Evolutionary conservation across 23 red algal species (phyloP).

Genomic region (Gracilaria vermiculophylla): DNA sequence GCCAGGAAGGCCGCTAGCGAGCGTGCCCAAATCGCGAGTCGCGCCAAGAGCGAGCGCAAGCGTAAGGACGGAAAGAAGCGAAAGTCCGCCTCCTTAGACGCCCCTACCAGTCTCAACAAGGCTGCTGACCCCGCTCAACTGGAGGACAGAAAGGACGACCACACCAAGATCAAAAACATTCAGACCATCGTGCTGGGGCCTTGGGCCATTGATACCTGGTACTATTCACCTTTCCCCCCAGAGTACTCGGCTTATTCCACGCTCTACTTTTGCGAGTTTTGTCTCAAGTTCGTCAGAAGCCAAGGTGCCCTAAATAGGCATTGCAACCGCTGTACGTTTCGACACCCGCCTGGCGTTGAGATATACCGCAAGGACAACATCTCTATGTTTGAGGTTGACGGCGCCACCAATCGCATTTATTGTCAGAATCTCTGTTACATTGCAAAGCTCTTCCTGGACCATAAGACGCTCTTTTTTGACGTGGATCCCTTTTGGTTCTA

Average conservation of each 20-base stretch:
- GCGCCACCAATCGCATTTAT: constrained; percentile 91
- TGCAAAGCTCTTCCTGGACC: constrained; percentile 98
- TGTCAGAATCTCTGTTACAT: constrained; percentile 98
- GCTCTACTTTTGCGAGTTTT: constrained; percentile 96
- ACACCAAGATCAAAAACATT: constrained; percentile 95
- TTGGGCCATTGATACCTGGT: constrained; percentile 93
- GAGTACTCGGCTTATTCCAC: constrained; percentile 79
- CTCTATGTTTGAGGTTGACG: constrained; percentile 93
- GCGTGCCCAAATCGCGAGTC: constrained; percentile 39
- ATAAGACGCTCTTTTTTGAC: constrained; percentile 99
- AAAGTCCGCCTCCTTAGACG: neutral
- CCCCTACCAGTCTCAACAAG: neutral
- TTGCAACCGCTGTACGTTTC: constrained; percentile 58
- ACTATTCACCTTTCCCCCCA: constrained; percentile 92
- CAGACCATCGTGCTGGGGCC: constrained; percentile 79
- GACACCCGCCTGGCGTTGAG: constrained; percentile 85
- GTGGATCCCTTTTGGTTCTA: constrained; percentile 99
- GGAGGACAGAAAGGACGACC: constrained; percentile 68
- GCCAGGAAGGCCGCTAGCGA: constrained; percentile 58
- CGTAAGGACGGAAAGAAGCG: constrained; percentile 50
- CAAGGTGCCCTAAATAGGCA: constrained; percentile 67
- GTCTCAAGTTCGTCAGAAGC: constrained; percentile 84
- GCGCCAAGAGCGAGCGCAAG: constrained; percentile 55
- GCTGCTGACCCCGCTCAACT: neutral
- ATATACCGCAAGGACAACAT: constrained; percentile 96